phyloP scores from a whole-genome alignment of 2,329 filamentous ascomycete genomes.

The Pyrenochaeta sp. region DNA sequence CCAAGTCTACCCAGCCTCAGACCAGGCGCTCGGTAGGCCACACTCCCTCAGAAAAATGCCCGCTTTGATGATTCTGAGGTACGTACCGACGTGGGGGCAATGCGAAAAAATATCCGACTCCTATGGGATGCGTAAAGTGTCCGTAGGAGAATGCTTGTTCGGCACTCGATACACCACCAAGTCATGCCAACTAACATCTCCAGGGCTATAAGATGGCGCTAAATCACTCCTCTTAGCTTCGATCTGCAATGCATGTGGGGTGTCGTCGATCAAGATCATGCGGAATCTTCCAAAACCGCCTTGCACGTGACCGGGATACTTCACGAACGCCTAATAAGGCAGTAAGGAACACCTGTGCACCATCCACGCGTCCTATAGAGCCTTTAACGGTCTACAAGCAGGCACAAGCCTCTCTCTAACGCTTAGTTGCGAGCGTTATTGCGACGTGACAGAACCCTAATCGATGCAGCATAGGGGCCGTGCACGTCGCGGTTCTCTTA shows the following conservation, averaged over 20 bases:
- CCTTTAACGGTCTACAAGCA: not conserved
- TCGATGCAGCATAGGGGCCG: slow-evolving; percentile 24
- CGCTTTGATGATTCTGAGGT: no score
- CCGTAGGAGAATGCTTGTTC: no score
- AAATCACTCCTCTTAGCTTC: not conserved
- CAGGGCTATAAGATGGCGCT: not conserved
- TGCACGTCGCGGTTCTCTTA: slow-evolving; percentile 43
- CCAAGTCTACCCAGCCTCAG: not conserved
- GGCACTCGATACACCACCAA: not conserved
- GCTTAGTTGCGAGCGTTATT: slow-evolving; percentile 23
- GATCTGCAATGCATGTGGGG: slow-evolving; percentile 1
- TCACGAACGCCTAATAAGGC: not conserved
- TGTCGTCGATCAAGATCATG: slow-evolving; percentile 1
- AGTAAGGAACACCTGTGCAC: slow-evolving; percentile 4
- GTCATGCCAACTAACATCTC: not conserved
- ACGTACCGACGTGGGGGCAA: not conserved
- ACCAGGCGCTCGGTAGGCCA: not conserved
- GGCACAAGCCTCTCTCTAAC: slow-evolving; percentile 8
- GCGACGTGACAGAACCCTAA: slow-evolving; percentile 18
- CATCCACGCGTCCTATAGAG: slow-evolving; percentile 5
- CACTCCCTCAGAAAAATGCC: no score
- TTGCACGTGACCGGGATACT: slow-evolving; percentile 1
- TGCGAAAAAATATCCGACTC: not conserved
- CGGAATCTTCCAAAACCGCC: not conserved
- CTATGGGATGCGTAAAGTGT: not conserved